phyloP scores from a whole-genome alignment of 495 filamentous ascomycete genomes.

The Hypoxylon perforatum region DNA sequence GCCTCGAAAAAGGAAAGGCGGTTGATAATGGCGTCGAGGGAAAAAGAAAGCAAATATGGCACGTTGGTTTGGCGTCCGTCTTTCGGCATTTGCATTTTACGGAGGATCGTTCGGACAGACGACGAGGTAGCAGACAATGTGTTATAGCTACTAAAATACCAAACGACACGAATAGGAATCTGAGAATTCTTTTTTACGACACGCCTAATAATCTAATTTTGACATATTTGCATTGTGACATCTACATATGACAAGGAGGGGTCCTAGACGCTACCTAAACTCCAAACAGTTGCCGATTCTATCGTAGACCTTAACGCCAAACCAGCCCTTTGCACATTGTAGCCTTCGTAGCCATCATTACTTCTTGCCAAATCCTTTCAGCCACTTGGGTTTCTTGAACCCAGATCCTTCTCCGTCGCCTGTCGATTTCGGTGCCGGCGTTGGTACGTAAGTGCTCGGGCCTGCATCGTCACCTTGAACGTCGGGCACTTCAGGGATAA shows the following conservation, averaged over 20 bases:
- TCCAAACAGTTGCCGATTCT: conserved; percentile 24
- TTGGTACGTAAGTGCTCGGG: conserved; percentile 38
- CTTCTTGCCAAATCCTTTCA: conserved; percentile 71
- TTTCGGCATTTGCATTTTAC: conserved; percentile 44
- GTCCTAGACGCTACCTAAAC: conserved; percentile 18
- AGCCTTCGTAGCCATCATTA: conserved; percentile 33
- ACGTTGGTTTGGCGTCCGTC: conserved; percentile 43
- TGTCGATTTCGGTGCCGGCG: conserved; percentile 57
- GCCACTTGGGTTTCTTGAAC: conserved; percentile 74
- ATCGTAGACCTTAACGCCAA: background rate
- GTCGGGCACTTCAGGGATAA: conserved; percentile 55
- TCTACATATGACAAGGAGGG: background rate
- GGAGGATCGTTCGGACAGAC: conserved; percentile 33
- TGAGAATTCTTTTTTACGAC: conserved; percentile 1
- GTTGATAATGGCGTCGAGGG: conserved; percentile 29
- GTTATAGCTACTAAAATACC: conserved; percentile 32
- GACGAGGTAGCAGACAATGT: conserved; percentile 24
- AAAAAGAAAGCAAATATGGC: conserved; percentile 26
- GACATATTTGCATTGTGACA: background rate
- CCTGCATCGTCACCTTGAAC: conserved; percentile 53
- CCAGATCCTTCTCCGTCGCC: conserved; percentile 57
- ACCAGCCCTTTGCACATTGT: background rate
- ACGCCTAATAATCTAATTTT: conserved; percentile 2
- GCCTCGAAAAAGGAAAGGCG: conserved; percentile 50
- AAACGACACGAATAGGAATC: conserved; percentile 29